Conservation (phyloP, 352 stramenopile species). For the Globisporangium canariense region DNA sequence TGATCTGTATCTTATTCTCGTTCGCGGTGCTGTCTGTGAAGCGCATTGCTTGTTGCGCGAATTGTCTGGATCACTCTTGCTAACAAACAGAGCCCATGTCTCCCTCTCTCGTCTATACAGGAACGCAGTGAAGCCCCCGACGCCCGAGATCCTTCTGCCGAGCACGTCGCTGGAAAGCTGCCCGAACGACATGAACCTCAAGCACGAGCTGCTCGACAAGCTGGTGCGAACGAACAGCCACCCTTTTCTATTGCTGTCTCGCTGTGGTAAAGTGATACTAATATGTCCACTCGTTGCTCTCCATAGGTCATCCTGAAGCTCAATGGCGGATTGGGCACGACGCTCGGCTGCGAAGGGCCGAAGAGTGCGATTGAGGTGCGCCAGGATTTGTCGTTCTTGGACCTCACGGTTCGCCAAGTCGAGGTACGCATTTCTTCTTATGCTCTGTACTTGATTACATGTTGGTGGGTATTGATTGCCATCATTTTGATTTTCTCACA, state of each 20-base stretch:
- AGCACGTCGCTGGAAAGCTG: conserved; percentile 82
- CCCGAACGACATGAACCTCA: conserved; percentile 90
- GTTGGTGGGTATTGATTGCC: conserved; percentile 1
- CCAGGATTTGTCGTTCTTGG: conserved; percentile 95
- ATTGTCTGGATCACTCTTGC: not conserved
- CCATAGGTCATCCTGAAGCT: conserved; percentile 95
- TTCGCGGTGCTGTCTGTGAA: too few relatives aligned
- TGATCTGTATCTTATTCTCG: not conserved
- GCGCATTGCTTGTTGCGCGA: not conserved
- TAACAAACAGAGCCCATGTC: not conserved
- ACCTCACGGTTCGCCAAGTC: conserved; percentile 98
- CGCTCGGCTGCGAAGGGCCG: conserved; percentile 93
- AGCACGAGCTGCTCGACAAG: conserved; percentile 93
- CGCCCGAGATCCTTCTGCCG: conserved; percentile 65
- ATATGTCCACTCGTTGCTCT: not conserved
- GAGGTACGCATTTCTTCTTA: conserved; percentile 44
- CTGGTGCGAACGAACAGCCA: conserved; percentile 53
- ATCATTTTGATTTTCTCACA: not conserved
- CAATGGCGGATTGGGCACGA: conserved; percentile 98
- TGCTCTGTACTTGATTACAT: not conserved
- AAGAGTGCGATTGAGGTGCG: conserved; percentile 94
- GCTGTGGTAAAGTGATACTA: conserved; percentile 4
- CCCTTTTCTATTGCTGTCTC: not conserved
- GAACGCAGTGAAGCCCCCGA: conserved; percentile 76
- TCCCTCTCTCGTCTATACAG: conserved; percentile 26